Evolutionary conservation across 129 eudicot genomes (phyloP), one percentile per base, ranked within the genome.

Genomic region (Saposhnikovia divaricata): DNA sequence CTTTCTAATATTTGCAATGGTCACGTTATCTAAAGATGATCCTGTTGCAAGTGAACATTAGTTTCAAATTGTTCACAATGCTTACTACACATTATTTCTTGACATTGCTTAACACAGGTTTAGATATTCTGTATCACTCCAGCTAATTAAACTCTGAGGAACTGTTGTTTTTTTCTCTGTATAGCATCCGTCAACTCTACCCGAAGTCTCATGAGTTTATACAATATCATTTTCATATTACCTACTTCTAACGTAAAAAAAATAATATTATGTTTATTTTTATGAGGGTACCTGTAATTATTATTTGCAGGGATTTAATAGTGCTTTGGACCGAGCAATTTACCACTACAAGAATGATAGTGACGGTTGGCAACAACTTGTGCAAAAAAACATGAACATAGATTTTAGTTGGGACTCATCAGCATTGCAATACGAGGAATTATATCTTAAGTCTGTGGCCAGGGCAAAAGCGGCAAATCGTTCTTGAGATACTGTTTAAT

Each of bases 351-450:
- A 76, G 50, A 90, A 75, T 45, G 78, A 89, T 75, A 77, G 45
- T 59, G 87, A 92, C 76, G 79, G 91, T 82, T 95, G 99, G 99
- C 84, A 80, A 81, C 81, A 86, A 80, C 91, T 95, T 77, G 93
- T 92, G 80, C 90, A 86, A 72, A 95, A 88, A 84, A 96, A 81
- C 79, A 95, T 95, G 99, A 83, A 53, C 81, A 90, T 95, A 81
- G 99, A 95, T 82, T 95, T 95, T 83, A 92, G 99, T 80, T 95
- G 99, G 99, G 97, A 95, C 79, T 79, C 92, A 46, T 95, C 99
- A 66, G 91, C 99, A 42, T 81, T 86, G 57, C 89, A 85, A 55
- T 95, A 95, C 37, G 99, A 89, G 86, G 94, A 91, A 84, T 96
- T 95, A 45, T 95, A 95, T 75, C 77, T 44, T 21, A 92, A 84